Base-by-base conservation (phyloP, 148 eudicot species). In the Cornus kousa region DNA sequence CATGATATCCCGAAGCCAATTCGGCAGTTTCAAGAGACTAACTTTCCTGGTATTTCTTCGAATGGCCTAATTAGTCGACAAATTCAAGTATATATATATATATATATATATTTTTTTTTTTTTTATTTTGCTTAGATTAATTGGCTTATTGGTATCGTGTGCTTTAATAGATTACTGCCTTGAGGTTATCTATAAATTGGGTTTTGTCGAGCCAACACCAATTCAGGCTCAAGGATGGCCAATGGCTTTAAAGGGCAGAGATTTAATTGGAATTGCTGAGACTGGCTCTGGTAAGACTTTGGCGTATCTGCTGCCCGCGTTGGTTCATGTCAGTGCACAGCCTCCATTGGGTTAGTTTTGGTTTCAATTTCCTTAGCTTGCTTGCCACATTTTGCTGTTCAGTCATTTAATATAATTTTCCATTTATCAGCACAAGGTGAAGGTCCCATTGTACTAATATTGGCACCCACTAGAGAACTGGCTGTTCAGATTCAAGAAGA, bases 171-270 rank as follows among this genome's bases (percentile, higher is more conserved):
- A 72, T 70, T 92, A 86, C 82, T 94, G 91, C 80, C 92, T 94
- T 74, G 94, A 96, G 80, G 93, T 89, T 53, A 87, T 96, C 23
- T 67, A 86, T 20, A 92, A 89, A 84, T 83, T 94, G 85, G 99
- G 99, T 55, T 96, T 94, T 83, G 59, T 79, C 76, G 99, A 94
- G 84, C 99, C 99, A 67, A 93, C 99, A 32, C 90, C 99, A 64
- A 96, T 96, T 79, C 99, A 96, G 73, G 74, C 98, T 62, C 98
- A 96, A 77, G 99, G 99, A 37, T 96, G 99, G 99, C 99, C 99
- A 28, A 96, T 96, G 99, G 99, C 99, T 78, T 83, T 96, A 70
- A 94, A 90, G 85, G 99, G 99, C 78, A 88, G 99, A 85, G 99
- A 96, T 82, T 80, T 96, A 75, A 87, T 96, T 83, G 99, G 99